These are phyloP conservation scores for Diaporthe vexans DNA, from an alignment of 2,329 filamentous ascomycete genomes.

Conservation along the genomic window DNA sequence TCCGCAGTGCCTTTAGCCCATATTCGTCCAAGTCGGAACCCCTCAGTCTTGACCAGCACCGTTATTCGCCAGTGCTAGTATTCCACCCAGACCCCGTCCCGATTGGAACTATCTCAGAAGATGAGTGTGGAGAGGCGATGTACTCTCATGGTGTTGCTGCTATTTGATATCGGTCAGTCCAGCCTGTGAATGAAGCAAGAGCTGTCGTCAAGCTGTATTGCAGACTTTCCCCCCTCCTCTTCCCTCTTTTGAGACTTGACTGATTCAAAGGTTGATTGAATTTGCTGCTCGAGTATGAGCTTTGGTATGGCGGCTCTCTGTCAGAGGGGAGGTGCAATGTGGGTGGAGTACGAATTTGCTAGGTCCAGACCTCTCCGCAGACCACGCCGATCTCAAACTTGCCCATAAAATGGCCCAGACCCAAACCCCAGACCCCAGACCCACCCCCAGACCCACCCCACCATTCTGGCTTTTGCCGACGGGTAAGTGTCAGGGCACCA, in stretches of 20 bases:
- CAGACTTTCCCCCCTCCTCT: too few species aligned
- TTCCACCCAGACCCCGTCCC: background rate
- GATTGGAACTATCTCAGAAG: background rate
- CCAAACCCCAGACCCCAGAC: constrained; percentile 27
- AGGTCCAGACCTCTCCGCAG: constrained; percentile 22
- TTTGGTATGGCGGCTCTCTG: background rate
- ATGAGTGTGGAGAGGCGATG: background rate
- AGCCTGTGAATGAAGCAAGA: too few species aligned
- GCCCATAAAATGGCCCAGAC: background rate
- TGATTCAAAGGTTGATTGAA: background rate
- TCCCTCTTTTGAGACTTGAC: too few species aligned
- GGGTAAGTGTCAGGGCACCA: constrained; percentile 12
- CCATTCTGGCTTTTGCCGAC: constrained; percentile 5
- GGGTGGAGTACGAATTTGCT: background rate
- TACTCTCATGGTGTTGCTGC: background rate
- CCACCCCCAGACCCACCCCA: background rate
- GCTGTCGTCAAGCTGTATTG: background rate
- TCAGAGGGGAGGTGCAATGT: background rate
- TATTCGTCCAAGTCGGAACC: constrained; percentile 1
- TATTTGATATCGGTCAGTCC: background rate
- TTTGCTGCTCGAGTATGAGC: background rate
- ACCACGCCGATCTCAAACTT: background rate
- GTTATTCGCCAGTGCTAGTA: background rate
- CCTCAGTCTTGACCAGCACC: constrained; percentile 12
- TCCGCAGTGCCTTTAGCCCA: background rate